Percentiles rank a stretch among this genome's conserved stretches.
phyloP scores from a whole-genome alignment of 768 basidiomycete species.

The Suillus placidus region DNA sequence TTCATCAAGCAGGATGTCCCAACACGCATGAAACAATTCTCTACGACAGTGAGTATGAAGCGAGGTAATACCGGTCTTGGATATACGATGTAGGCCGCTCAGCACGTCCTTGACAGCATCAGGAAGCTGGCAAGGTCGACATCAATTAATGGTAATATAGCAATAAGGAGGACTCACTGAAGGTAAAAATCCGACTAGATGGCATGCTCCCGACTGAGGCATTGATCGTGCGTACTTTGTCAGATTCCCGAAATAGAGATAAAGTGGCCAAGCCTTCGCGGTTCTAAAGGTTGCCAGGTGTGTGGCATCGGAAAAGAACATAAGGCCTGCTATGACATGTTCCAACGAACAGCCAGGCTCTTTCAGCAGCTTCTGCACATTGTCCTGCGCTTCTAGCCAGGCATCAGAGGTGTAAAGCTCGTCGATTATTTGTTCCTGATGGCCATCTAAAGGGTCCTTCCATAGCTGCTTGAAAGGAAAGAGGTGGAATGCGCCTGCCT shows the following conservation, averaged over 20 bases:
- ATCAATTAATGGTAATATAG: too few species aligned
- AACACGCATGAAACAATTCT: constrained; percentile 15
- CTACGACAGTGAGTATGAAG: constrained; percentile 7
- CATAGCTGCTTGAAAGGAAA: constrained; percentile 26
- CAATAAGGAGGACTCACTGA: constrained; percentile 20
- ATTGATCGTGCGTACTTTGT: constrained; percentile 21
- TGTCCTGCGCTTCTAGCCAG: constrained; percentile 21
- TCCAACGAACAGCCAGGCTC: constrained; percentile 20
- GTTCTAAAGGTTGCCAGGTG: too few species aligned
- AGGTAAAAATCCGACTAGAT: constrained; percentile 14
- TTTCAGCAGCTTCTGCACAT: constrained; percentile 19
- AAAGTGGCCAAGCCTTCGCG: too few species aligned
- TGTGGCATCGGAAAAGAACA: too few species aligned
- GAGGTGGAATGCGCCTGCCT: constrained; percentile 21
- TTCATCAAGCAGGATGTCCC: constrained; percentile 18
- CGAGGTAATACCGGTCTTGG: neutral
- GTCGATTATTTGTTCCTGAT: constrained; percentile 15
- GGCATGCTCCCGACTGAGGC: constrained; percentile 16
- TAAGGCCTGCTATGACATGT: constrained; percentile 4
- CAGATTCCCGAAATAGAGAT: constrained; percentile 20
- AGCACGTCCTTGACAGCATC: too few species aligned
- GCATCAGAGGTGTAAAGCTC: constrained; percentile 24
- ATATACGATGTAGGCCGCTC: neutral
- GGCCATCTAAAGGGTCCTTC: constrained; percentile 8
- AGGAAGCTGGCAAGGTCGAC: neutral